Conservation (phyloP, 2,329 filamentous ascomycete genomes). For the Pseudogymnoascus sp. region DNA sequence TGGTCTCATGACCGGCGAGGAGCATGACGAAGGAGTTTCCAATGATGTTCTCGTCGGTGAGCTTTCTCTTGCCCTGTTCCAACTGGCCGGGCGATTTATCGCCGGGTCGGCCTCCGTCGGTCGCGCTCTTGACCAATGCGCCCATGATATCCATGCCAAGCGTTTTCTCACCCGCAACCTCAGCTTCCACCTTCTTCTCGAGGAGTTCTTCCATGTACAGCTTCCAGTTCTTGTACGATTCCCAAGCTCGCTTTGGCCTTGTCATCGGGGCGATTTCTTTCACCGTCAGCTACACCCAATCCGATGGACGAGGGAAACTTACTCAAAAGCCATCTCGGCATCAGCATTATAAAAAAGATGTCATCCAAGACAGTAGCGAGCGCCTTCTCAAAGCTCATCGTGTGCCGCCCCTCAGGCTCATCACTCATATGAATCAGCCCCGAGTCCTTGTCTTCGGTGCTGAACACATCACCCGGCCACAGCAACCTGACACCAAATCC, state of each 20-base stretch:
- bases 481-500: conserved; percentile 59
- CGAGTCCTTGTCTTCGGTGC: conserved; percentile 36
- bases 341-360: conserved; percentile 44
- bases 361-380: conserved; percentile 46
- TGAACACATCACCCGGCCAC: conserved; percentile 54
- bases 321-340: conserved; percentile 44
- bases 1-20: conserved; percentile 74
- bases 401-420: conserved; percentile 34
- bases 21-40: conserved; percentile 64
- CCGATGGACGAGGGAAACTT: conserved; percentile 20
- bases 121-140: conserved; percentile 42
- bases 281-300: not conserved
- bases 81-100: conserved; percentile 35
- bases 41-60: conserved; percentile 59
- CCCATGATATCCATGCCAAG: conserved; percentile 50
- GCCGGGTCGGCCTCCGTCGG: conserved; percentile 26
- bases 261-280: conserved; percentile 37
- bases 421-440: conserved; percentile 19
- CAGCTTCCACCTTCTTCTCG: conserved; percentile 41
- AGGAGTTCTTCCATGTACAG: conserved; percentile 56
- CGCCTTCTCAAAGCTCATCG: conserved; percentile 48
- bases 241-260: conserved; percentile 36
- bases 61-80: conserved; percentile 43
- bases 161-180: conserved; percentile 30
- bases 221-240: conserved; percentile 48